These are phyloP conservation scores for Euclidium syriacum DNA, from an alignment of 345 rosid genomes.

Conservation along the genomic window DNA sequence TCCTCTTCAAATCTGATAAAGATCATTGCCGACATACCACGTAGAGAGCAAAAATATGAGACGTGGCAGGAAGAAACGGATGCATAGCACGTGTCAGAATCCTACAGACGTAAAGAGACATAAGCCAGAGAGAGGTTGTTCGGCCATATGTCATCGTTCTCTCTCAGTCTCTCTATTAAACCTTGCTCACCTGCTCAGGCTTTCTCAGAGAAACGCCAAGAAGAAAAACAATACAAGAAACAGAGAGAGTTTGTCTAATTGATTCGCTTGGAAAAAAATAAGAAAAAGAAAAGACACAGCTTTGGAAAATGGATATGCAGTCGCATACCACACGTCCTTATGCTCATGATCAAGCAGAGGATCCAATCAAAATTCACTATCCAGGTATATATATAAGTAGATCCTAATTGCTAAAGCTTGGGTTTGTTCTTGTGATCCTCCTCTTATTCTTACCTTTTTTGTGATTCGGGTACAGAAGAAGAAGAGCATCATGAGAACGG, in stretches of 20 bases:
- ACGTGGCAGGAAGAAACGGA: slow-evolving; percentile 31
- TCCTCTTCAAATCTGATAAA: slow-evolving; percentile 6
- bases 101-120: slow-evolving; percentile 19
- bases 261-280: not conserved
- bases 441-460: not conserved
- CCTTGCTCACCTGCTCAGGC: not conserved
- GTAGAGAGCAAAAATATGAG: slow-evolving; percentile 22
- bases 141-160: not conserved
- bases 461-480: slow-evolving; percentile 31
- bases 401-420: not conserved
- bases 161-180: slow-evolving; percentile 1
- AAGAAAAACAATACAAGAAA: not conserved
- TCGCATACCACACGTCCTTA: slow-evolving; percentile 37
- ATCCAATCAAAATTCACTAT: slow-evolving; percentile 31
- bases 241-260: not conserved
- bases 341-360: slow-evolving; percentile 39
- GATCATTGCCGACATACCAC: slow-evolving; percentile 25
- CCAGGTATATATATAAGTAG: slow-evolving; percentile 23
- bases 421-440: not conserved
- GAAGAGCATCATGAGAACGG: slow-evolving; percentile 49
- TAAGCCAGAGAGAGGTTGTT: slow-evolving; percentile 35
- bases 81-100: slow-evolving; percentile 31
- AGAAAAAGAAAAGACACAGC: not conserved
- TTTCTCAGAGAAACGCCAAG: not conserved
- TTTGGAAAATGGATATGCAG: slow-evolving; percentile 31